Evolutionary conservation across 2,329 filamentous ascomycete genomes (phyloP), one percentile per base, ranked within the genome.

Genomic region (Ceratocystis papillata): DNA sequence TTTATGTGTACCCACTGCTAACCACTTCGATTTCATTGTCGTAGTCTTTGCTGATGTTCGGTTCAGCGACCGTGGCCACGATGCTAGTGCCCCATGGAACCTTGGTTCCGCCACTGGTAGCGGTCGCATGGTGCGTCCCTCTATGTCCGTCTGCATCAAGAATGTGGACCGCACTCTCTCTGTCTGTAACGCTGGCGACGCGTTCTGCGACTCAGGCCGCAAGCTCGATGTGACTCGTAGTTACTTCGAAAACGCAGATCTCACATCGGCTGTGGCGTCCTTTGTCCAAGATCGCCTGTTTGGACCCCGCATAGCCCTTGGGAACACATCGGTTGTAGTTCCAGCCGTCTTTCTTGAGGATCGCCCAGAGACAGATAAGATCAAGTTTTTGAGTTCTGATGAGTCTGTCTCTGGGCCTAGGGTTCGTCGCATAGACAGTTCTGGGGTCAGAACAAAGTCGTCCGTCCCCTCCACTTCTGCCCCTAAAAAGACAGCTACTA

Each of bases 41-140:
- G 6, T 57, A 64, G 63, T 64, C 12, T 57, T 64, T 30, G 63
- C 63, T 5, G 63, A 64, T 44, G 25, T 64, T 53, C 63, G 63
- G 8, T 64, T 64, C 15, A 44, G 48, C 15, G 63, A 64, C 33
- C 53, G 53, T 30, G 50, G 63, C 50, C 50, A 64, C 41, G 63
- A 64, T 45, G 37, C 33, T 17, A 57, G 48, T 15, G 50, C 50
- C 2, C 63, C 63, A 10, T 64, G 63, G 63, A 44, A 44, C 8
- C 15, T 28, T 6, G 63, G 63, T 37, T 44, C 63, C 12, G 33
- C 63, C 6, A n/a, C 3, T 8, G 25, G 45, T 5, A 55, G 53
- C 20, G 63, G 63, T 1, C 63, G 37, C 12, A 57, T 57, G 63
- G 63, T 50, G 5, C 63, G 63, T 6, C 63, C 25, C 12, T 64